Evolutionary conservation across 2,329 filamentous ascomycete genomes (phyloP), one percentile per base, ranked within the genome.

Genomic region (Pseudocercospora cruenta): DNA sequence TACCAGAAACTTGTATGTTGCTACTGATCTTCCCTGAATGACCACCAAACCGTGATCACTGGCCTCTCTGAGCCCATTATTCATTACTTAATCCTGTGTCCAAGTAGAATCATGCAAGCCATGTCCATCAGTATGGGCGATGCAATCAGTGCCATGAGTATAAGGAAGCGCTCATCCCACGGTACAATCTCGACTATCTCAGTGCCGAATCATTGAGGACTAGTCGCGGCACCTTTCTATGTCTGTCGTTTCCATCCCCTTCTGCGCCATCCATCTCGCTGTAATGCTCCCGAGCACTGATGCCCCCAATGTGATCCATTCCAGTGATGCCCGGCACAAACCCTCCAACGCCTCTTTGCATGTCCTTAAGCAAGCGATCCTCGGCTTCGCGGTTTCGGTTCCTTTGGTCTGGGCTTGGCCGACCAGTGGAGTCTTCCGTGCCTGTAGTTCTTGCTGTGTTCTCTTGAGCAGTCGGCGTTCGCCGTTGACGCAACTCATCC

Each of bases 401-500:
- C n/a, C 28, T 39, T 43, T 28, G 22, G 16, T 21, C 31, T 21
- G 55, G 16, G 9, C 8, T 9, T 14, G n/a, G 55, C 14, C n/a
- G 31, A 1, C n/a, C 28, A 19, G 55, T 14, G 3, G n/a, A 39
- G 19, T 19, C 12, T 7, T 26, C 55, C 10, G 1, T 24, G 31
- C n/a, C 24, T 16, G 26, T 26, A 39, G 31, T 39, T 14, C 28
- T 19, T 43, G 28, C 28, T 6, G 14, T 5, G 24, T 28, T 43
- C 33, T 21, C 28, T 21, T 58, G 9, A 19, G 14, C 16, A 33
- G 28, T 43, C 19, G 33, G n/a, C 55, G 26, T 21, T 28, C 19
- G 16, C 43, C 55, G 16, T 26, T 58, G 55, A 31, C 28, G 26
- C 31, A 58, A 19, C 90, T 82, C 78, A 39, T 96, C 91, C 78